These are phyloP conservation scores for Trametes pubescens DNA, from an alignment of 1,284 basidiomycete genomes.

Conservation along the genomic window DNA sequence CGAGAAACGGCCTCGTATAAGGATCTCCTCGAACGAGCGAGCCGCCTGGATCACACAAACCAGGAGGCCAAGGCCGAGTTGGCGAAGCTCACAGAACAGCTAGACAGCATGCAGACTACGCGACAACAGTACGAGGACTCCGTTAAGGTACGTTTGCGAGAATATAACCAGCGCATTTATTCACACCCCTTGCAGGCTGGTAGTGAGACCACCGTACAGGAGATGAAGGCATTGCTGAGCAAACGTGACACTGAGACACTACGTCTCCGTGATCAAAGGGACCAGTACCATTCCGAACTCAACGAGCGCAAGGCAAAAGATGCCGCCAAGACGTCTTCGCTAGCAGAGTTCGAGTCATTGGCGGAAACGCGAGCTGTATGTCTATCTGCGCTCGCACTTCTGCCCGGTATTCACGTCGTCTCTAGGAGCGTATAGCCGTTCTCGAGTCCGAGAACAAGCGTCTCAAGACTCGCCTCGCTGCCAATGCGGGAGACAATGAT, in stretches of 20 bases:
- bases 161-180: neutral
- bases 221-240: slow-evolving; percentile 60
- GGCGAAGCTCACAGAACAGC: slow-evolving; percentile 49
- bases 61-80: slow-evolving; percentile 50
- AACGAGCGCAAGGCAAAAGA: slow-evolving; percentile 78
- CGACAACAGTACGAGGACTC: slow-evolving; percentile 58
- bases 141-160: slow-evolving; percentile 47
- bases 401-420: slow-evolving; percentile 20
- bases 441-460: slow-evolving; percentile 81
- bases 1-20: slow-evolving; percentile 58
- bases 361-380: slow-evolving; percentile 74
- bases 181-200: slow-evolving; percentile 49
- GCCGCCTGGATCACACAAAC: slow-evolving; percentile 49
- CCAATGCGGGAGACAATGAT: slow-evolving; percentile 75
- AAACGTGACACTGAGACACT: slow-evolving; percentile 81
- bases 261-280: slow-evolving; percentile 83
- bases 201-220: slow-evolving; percentile 57
- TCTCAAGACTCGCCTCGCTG: slow-evolving; percentile 81
- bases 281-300: slow-evolving; percentile 78
- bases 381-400: slow-evolving; percentile 30
- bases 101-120: slow-evolving; percentile 47
- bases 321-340: slow-evolving; percentile 64
- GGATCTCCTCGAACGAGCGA: slow-evolving; percentile 54
- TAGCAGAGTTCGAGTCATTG: slow-evolving; percentile 77
- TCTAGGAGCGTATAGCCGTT: slow-evolving; percentile 77